Evolutionary conservation across 768 basidiomycete species (phyloP).

Genomic region (Macrocybe gigantea): DNA sequence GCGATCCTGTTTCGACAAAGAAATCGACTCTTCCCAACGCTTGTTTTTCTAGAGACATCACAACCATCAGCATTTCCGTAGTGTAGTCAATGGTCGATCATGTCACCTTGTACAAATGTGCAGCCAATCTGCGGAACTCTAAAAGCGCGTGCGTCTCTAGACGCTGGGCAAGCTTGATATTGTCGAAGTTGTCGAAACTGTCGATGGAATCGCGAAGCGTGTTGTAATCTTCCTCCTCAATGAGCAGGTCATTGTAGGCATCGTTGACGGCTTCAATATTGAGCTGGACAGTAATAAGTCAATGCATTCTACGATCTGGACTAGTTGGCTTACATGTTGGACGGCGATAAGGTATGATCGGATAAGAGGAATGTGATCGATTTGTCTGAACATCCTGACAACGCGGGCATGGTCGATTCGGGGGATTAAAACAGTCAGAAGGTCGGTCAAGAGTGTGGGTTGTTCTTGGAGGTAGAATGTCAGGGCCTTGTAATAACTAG

Average conservation of each 20-base stretch:
- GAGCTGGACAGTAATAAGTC: constrained; percentile 42
- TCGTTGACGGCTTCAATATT: constrained; percentile 98
- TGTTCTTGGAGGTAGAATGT: constrained; percentile 94
- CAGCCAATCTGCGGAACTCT: constrained; percentile 92
- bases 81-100: background rate
- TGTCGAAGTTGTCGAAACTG: constrained; percentile 98
- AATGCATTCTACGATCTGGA: background rate
- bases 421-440: constrained; percentile 86
- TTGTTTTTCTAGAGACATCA: constrained; percentile 70
- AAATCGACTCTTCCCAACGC: constrained; percentile 95
- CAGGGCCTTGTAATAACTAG: constrained; percentile 90
- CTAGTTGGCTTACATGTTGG: constrained; percentile 66
- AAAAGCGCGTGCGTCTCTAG: constrained; percentile 88
- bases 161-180: constrained; percentile 75
- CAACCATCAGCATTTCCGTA: background rate
- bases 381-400: constrained; percentile 91
- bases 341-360: constrained; percentile 96
- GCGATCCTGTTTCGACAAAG: constrained; percentile 93
- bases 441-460: constrained; percentile 88
- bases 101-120: constrained; percentile 88
- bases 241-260: constrained; percentile 95
- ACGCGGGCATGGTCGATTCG: constrained; percentile 95
- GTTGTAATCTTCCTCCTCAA: constrained; percentile 99
- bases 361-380: constrained; percentile 93
- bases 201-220: constrained; percentile 97